phyloP scores from a whole-genome alignment of 495 filamentous ascomycete genomes.

The Neurospora sp. region DNA sequence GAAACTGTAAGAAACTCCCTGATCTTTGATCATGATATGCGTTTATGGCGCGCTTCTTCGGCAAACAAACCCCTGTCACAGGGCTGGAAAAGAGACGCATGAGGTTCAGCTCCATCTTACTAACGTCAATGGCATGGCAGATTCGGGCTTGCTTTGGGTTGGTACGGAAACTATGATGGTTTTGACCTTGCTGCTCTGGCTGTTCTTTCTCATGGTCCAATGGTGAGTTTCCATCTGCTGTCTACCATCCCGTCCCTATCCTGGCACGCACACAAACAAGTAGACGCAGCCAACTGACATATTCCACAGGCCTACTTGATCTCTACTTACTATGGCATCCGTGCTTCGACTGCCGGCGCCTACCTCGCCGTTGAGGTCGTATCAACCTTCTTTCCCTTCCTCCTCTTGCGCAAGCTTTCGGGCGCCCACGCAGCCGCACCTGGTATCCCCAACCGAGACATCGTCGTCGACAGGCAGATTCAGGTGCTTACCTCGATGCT shows the following conservation, averaged over 20 bases:
- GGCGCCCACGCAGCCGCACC: conserved; percentile 49
- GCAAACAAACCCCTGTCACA: neutral
- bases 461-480: conserved; percentile 56
- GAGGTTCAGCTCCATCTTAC: conserved; percentile 20
- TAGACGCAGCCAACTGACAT: conserved; percentile 10
- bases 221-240: conserved; percentile 29
- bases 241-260: neutral
- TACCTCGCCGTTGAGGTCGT: conserved; percentile 55
- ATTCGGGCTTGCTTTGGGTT: conserved; percentile 58
- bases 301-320: conserved; percentile 51
- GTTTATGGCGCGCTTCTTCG: neutral
- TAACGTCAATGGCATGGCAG: conserved; percentile 25
- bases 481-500: conserved; percentile 53
- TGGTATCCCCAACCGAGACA: conserved; percentile 54
- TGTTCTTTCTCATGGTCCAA: conserved; percentile 60
- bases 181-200: conserved; percentile 61
- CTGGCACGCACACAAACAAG: neutral
- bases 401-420: conserved; percentile 54
- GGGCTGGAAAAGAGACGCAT: conserved; percentile 12
- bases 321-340: conserved; percentile 60
- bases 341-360: conserved; percentile 42
- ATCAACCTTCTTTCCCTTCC: conserved; percentile 59
- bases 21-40: neutral
- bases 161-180: conserved; percentile 61
- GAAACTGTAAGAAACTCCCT: conserved; percentile 41